These are phyloP conservation scores for Ophiocordyceps australis DNA, from an alignment of 2,329 filamentous ascomycete genomes.

Conservation along the genomic window DNA sequence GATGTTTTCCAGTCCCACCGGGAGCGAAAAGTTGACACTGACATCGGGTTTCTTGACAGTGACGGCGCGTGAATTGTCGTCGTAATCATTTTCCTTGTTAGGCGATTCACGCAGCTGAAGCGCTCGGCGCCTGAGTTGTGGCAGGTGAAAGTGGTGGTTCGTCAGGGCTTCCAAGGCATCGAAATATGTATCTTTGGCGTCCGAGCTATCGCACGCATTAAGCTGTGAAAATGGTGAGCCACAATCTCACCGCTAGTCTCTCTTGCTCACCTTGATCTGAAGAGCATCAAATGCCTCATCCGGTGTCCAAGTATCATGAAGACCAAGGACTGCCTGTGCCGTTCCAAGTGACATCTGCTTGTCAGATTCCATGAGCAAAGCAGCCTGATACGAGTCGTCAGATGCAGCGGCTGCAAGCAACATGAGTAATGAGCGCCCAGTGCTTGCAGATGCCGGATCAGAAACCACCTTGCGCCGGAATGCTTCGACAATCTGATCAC, in stretches of 20 bases:
- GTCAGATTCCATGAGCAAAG: constrained; percentile 15
- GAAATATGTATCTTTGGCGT: constrained; percentile 12
- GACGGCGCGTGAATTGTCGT: too few relatives aligned
- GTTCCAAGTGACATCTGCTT: constrained; percentile 17
- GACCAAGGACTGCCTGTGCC: constrained; percentile 12
- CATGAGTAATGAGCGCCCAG: constrained; percentile 14
- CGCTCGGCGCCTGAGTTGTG: too few relatives aligned
- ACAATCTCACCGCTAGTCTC: constrained; percentile 1
- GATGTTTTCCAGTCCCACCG: constrained; percentile 80
- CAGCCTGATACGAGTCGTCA: constrained; percentile 15
- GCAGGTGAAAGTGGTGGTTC: constrained; percentile 10
- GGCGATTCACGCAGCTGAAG: too few relatives aligned
- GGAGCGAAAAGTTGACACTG: constrained; percentile 38
- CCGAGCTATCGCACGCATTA: constrained; percentile 8
- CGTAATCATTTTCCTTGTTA: too few relatives aligned
- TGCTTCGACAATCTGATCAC: constrained; percentile 14
- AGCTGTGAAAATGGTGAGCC: too few relatives aligned
- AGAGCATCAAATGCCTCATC: constrained; percentile 8
- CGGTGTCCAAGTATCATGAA: constrained; percentile 8
- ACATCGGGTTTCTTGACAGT: too few relatives aligned
- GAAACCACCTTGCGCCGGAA: constrained; percentile 14
- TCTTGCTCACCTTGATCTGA: constrained; percentile 10
- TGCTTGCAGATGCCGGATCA: constrained; percentile 12
- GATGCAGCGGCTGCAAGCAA: constrained; percentile 14
- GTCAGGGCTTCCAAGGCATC: constrained; percentile 17